Conservation (phyloP, 805 yeast genomes). For the Myxozyma neglecta region DNA sequence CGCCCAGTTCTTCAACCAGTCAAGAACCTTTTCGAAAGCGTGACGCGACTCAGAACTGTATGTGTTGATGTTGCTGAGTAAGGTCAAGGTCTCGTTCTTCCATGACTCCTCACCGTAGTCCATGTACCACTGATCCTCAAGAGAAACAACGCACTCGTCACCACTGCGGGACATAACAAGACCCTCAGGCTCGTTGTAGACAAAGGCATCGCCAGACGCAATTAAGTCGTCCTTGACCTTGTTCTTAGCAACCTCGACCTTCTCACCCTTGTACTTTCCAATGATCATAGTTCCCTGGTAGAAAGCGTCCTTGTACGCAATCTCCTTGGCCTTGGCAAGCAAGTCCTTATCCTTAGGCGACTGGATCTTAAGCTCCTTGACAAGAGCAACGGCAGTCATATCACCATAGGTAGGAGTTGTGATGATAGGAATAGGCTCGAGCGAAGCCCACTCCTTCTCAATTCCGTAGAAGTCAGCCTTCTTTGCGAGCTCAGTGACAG, state of each 20-base stretch:
- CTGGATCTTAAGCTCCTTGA: conserved; percentile 83
- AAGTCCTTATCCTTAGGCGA: conserved; percentile 89
- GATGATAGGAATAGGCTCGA: conserved; percentile 72
- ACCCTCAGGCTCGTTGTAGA: conserved; percentile 92
- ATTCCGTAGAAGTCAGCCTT: conserved; percentile 90
- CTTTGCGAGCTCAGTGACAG: conserved; percentile 76
- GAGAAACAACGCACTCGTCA: conserved; percentile 92
- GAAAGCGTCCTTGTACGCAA: conserved; percentile 94
- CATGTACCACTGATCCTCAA: conserved; percentile 97
- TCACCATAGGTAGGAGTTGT: conserved; percentile 85
- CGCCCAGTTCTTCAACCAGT: conserved; percentile 98
- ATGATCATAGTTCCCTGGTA: conserved; percentile 80
- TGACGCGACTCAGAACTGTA: conserved; percentile 80
- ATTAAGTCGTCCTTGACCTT: conserved; percentile 81
- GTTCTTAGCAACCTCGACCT: conserved; percentile 87
- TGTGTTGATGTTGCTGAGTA: conserved; percentile 72
- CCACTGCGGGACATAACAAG: conserved; percentile 91
- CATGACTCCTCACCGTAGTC: conserved; percentile 95
- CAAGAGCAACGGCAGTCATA: conserved; percentile 77
- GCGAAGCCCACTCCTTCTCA: conserved; percentile 79
- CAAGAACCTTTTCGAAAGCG: conserved; percentile 90
- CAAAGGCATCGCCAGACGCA: conserved; percentile 75
- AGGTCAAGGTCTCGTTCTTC: conserved; percentile 78
- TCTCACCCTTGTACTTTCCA: conserved; percentile 84
- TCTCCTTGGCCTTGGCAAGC: conserved; percentile 89